Evolutionary conservation across 2,329 filamentous ascomycete species (phyloP), one percentile per base, ranked within the genome.

Genomic region (Calonectria naviculata): DNA sequence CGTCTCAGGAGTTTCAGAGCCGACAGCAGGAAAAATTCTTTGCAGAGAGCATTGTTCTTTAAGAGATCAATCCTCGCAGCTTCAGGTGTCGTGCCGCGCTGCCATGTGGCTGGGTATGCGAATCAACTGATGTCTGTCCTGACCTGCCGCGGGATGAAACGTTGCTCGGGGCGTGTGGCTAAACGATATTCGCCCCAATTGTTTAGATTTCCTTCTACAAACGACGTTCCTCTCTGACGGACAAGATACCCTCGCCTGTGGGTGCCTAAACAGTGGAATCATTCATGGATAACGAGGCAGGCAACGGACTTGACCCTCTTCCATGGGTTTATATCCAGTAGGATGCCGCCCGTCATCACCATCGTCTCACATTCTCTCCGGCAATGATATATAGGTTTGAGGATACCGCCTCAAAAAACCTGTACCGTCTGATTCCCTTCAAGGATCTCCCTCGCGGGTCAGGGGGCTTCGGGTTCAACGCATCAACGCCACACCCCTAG

Each of bases 251-350:
- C 21, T 58, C n/a, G 8, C 6, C 21, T 58, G 31, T 19, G 34
- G 34, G 31, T 26, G 34, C 13, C 15, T 21, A 24, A 38, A 36
- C 34, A 28, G 34, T 58, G 52, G 31, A 58, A 38, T 58, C 52
- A 58, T 38, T 21, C 52, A 58, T 58, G 52, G 52, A 58, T 58
- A 36, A 24, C 52, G 52, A 58, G 52, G 52, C 52, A 58, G 52
- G 52, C 52, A 58, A 58, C 34, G 8, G 12, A 13, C 19, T 38
- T 38, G 52, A 58, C 52, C 52, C 52, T 38, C 31, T 19, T 36
- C 52, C 52, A 58, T 26, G 52, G 52, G 34, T 38, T 38, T 19
- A 28, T 38, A 26, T 38, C 52, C 52, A 58, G 52, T 58, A 58
- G 34, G 52, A 38, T 58, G 13, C 26, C 21, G 17, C 13, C 52